Conservation (phyloP, 2,329 filamentous ascomycete genomes). For the Leptographium wingfieldii region DNA sequence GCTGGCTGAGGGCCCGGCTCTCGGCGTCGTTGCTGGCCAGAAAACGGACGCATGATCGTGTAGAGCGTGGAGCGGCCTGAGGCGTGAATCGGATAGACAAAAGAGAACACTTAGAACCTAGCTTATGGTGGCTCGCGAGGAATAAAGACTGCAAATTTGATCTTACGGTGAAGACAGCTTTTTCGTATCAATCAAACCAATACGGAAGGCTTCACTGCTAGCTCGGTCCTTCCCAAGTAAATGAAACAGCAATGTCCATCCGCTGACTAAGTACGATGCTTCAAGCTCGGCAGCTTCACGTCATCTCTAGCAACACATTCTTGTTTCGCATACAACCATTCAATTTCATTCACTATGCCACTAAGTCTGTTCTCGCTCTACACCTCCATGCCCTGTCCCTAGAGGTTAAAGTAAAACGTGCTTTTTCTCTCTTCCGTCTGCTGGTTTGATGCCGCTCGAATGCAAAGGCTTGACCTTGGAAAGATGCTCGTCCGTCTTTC, state of each 20-base stretch:
- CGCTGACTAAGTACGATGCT: too few species aligned
- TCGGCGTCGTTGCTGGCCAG: not conserved
- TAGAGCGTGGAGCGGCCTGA: too few species aligned
- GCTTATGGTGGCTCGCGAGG: too few species aligned
- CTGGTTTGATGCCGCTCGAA: not conserved
- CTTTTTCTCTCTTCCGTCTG: not conserved
- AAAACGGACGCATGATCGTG: not conserved
- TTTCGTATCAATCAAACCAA: too few species aligned
- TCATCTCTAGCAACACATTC: too few species aligned
- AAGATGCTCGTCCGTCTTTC: not conserved
- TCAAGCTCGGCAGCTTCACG: too few species aligned
- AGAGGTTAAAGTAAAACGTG: not conserved
- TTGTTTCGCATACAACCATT: too few species aligned
- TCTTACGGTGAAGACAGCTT: too few species aligned
- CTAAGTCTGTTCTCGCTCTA: not conserved
- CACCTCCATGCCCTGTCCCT: not conserved
- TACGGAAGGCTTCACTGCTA: too few species aligned
- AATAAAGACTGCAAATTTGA: not conserved
- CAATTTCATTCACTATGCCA: not conserved
- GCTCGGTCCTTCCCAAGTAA: too few species aligned
- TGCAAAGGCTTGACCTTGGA: not conserved
- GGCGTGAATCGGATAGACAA: not conserved
- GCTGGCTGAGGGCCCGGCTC: not conserved
- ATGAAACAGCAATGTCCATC: too few species aligned
- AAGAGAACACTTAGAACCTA: not conserved